Base-by-base conservation (phyloP, 305 asterid species). In the Ruellia speciosa region DNA sequence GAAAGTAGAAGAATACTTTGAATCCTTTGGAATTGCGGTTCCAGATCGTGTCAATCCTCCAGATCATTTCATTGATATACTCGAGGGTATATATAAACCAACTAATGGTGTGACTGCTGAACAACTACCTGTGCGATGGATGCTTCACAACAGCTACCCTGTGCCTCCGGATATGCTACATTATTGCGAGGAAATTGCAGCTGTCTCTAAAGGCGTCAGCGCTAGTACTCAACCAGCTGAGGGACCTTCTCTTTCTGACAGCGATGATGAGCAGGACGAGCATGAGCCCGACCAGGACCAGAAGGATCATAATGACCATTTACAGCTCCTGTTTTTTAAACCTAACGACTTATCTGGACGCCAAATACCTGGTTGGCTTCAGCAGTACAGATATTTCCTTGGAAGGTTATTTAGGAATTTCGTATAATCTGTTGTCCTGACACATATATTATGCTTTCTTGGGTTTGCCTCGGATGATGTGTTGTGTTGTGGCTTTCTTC, bases 41-140 rank as follows among this genome's bases (percentile, higher is more conserved):
- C 99, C 99, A 0, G 99, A 93, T 4, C 94, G 97, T 46, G 94
- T 82, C 49, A 89, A 83, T 75, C 97, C 99, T 62, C 97, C 99
- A 0, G 99, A 93, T 66, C 88, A 93, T 79, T 81, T 75, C 80
- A 93, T 93, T 53, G 99, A 93, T 79, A 73, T 88, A 65, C 96
- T 93, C 39, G 99, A 93, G 89, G 99, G 99, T 54, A 84, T 93
- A 37, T 69, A 68, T 50, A 93, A 84, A 73, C 97, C 86, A 28
- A 59, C 74, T 55, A 78, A 68, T 41, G 87, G 79, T 33, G 67
- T 84, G 71, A 77, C 84, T 2, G 85, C 73, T 66, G 80, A 89
- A 67, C 99, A 84, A 74, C 88, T 93, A 15, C 99, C 99, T 0
- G 83, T 88, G 43, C 77, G 95, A 53, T 93, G 99, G 99, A 93